Conservation (phyloP, 805 yeast species). For the Tetrapisispora fleetii region DNA sequence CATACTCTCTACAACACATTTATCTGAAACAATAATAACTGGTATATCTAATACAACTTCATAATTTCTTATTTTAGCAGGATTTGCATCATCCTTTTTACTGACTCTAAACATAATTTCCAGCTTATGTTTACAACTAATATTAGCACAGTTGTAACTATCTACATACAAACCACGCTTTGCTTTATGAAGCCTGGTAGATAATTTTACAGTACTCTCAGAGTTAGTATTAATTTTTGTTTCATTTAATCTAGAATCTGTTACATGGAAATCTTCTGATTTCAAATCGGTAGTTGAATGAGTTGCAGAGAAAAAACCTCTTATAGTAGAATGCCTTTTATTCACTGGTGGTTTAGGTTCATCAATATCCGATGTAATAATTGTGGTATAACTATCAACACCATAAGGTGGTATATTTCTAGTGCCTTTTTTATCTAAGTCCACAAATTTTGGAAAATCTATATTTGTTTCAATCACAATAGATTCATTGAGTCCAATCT, state of each 20-base stretch:
- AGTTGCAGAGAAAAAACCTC: slow-evolving; percentile 9
- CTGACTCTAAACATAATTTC: slow-evolving; percentile 64
- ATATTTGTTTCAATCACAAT: slow-evolving; percentile 21
- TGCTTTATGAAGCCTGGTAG: slow-evolving; percentile 15
- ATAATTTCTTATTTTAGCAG: slow-evolving; percentile 52
- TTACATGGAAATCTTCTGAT: neutral
- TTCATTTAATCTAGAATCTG: slow-evolving; percentile 7
- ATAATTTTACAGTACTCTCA: slow-evolving; percentile 11
- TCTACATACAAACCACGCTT: slow-evolving; percentile 46
- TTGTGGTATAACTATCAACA: slow-evolving; percentile 20
- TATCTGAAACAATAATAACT: slow-evolving; percentile 39
- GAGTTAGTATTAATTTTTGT: slow-evolving; percentile 16
- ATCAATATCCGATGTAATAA: slow-evolving; percentile 12
- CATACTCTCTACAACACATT: slow-evolving; percentile 30
- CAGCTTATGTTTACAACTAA: slow-evolving; percentile 53
- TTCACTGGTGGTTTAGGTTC: neutral
- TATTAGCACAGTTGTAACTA: slow-evolving; percentile 46
- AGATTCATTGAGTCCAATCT: slow-evolving; percentile 20
- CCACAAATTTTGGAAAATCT: slow-evolving; percentile 27
- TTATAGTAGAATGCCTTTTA: slow-evolving; percentile 10
- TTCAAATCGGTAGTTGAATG: neutral
- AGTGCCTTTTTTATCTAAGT: slow-evolving; percentile 19
- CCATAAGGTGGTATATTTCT: slow-evolving; percentile 29
- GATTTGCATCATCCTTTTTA: slow-evolving; percentile 43
- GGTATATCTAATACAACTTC: slow-evolving; percentile 79